These are phyloP conservation scores for Colletotrichum noveboracense DNA, from an alignment of 2,329 filamentous ascomycete genomes.

Conservation along the genomic window DNA sequence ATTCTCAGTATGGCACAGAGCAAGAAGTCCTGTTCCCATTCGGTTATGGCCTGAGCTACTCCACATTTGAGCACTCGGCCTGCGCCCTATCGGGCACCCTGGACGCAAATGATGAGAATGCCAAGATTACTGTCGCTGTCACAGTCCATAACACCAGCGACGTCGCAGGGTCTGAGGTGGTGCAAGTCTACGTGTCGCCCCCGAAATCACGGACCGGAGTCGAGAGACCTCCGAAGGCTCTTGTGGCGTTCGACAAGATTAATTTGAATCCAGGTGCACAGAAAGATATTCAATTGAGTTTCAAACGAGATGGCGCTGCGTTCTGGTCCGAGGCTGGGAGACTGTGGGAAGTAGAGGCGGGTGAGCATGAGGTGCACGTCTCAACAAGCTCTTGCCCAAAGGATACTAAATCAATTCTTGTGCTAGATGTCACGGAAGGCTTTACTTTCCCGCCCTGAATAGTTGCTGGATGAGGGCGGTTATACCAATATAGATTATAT, in stretches of 20 bases:
- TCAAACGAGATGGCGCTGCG: background rate
- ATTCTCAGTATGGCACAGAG: conserved; percentile 50
- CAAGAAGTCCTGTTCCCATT: conserved; percentile 67
- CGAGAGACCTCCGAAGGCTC: background rate
- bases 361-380: background rate
- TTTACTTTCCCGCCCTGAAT: background rate
- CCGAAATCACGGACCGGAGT: background rate
- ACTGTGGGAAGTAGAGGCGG: background rate
- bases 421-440: background rate
- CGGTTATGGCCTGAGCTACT: conserved; percentile 70
- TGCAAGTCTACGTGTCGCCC: background rate
- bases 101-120: background rate
- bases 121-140: background rate
- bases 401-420: background rate
- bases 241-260: background rate
- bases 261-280: background rate
- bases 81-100: background rate
- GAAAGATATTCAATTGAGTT: background rate
- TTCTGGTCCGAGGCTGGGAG: background rate
- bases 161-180: background rate
- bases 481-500: background rate
- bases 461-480: background rate
- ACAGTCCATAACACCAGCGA: background rate
- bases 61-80: conserved; percentile 20
- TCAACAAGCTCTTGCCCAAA: background rate